phyloP scores from a whole-genome alignment of 2,329 filamentous ascomycete genomes.

The Dactylella cylindrospora region DNA sequence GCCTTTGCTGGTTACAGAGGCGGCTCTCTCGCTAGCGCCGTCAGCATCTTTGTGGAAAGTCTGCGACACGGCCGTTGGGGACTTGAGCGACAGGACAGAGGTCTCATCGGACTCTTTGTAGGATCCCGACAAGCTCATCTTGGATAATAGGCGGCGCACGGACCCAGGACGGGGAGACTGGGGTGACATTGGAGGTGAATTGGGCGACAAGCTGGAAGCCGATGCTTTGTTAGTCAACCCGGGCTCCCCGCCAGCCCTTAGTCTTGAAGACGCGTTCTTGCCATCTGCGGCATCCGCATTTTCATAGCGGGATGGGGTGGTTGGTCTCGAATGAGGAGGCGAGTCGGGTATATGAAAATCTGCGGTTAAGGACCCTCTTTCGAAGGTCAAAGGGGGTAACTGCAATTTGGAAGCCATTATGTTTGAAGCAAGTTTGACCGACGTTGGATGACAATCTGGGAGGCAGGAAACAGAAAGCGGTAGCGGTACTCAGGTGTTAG shows the following conservation, averaged over 20 bases:
- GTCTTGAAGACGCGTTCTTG: conserved; percentile 14
- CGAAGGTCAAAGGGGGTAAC: conserved; percentile 37
- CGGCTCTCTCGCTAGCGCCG: conserved; percentile 28
- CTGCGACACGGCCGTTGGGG: conserved; percentile 17
- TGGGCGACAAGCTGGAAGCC: conserved; percentile 34
- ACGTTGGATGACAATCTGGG: too few relatives aligned
- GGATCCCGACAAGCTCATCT: conserved; percentile 41
- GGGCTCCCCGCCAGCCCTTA: neutral
- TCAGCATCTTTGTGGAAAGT: conserved; percentile 24
- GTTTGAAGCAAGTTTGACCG: too few relatives aligned
- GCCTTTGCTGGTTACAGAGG: conserved; percentile 29
- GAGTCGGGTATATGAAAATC: conserved; percentile 42
- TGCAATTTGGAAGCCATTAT: conserved; percentile 43
- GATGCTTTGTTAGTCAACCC: conserved; percentile 32
- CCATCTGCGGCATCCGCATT: conserved; percentile 5
- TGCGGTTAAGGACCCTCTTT: conserved; percentile 36
- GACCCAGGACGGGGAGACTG: conserved; percentile 36
- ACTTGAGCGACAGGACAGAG: conserved; percentile 38
- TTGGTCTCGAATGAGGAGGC: conserved; percentile 38
- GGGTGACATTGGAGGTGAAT: conserved; percentile 42
- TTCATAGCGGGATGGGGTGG: conserved; percentile 23
- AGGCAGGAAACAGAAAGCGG: too few relatives aligned
- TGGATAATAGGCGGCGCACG: conserved; percentile 35
- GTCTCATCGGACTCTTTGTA: conserved; percentile 43
- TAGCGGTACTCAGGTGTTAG: too few relatives aligned